Evolutionary conservation across 257 asterid species (phyloP).

Genomic region (Nicotiana obtusifolia): DNA sequence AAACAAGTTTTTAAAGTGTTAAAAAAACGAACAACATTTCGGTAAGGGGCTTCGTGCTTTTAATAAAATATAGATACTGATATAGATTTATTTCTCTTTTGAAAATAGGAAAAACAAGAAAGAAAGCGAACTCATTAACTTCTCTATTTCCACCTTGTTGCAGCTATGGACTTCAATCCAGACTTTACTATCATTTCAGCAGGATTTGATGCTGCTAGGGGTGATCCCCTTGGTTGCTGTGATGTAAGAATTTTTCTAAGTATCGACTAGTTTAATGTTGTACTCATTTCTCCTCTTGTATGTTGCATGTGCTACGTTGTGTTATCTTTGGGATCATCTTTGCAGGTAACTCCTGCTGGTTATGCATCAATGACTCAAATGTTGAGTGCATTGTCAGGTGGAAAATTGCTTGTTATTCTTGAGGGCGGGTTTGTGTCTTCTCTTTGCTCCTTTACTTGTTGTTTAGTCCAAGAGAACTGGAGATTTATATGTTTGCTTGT

Average conservation of each 20-base stretch:
- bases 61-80: no score
- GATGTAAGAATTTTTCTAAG: constrained; percentile 45
- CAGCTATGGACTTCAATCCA: constrained; percentile 86
- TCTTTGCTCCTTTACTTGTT: constrained; percentile 8
- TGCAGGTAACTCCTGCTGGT: constrained; percentile 85
- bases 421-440: constrained; percentile 87
- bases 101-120: background rate
- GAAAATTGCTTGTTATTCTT: constrained; percentile 90
- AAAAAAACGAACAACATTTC: no score
- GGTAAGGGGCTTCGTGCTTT: no score
- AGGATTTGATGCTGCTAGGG: constrained; percentile 99
- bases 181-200: constrained; percentile 95
- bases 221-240: constrained; percentile 98
- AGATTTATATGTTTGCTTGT: background rate
- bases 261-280: background rate
- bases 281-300: background rate
- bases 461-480: background rate
- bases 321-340: constrained; percentile 1
- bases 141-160: constrained; percentile 20
- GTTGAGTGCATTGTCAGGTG: constrained; percentile 63
- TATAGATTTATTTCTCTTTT: background rate
- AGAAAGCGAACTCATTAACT: background rate
- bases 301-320: constrained; percentile 8
- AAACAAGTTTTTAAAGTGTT: no score
- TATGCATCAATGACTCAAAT: constrained; percentile 88